Base-by-base conservation (phyloP, 2,329 filamentous ascomycete genomes). In the Ascochyta fabae region DNA sequence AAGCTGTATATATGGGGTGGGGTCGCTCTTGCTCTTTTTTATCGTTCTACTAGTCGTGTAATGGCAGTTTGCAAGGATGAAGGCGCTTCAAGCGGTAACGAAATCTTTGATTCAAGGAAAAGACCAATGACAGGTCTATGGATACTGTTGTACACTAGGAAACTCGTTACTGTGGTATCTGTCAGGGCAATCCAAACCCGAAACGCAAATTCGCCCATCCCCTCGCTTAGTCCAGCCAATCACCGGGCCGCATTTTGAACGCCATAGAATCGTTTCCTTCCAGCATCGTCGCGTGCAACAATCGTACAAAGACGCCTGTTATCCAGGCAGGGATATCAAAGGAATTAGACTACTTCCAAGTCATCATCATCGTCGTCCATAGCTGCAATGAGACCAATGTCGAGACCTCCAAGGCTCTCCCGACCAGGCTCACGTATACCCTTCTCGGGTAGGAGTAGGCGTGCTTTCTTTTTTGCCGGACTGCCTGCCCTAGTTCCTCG, bases 361-460 rank as follows among this genome's bases (percentile, higher is more conserved):
- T 79, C 79, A 65, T 81, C 79, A 40, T 81, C 78, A 43, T 79
- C 77, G 13, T 77, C 75, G 38, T 77, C 75, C 69, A 73, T 73
- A 22, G 72, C 72, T 23, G 72, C 72, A 35, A 75, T 56, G 13
- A 76, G 58, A 7, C 72, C 73, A 16, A 74, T 64, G 33, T 75
- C 70, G 39, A 73, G 45, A 6, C 63, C 67, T 29, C 77, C 70
- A 49, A 77, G 59, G 59, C 78, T 80, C 43, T 82, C 80, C 39
- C 80, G 61, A 3, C 80, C 80, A 1, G 80, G 80, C 64, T 80
- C 77, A 27, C 80, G 70, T 38, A 82, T 79, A 4, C 80, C 80
- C 60, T 80, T 81, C 35, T 77, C 76, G 7, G 73, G 75, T n/a
- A 82, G 65, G 41, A 79, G 65, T 13, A 82, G 76, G 19, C 80